phyloP scores from a whole-genome alignment of 1,139 yeast genomes.

The Yamadazyma aaseri region DNA sequence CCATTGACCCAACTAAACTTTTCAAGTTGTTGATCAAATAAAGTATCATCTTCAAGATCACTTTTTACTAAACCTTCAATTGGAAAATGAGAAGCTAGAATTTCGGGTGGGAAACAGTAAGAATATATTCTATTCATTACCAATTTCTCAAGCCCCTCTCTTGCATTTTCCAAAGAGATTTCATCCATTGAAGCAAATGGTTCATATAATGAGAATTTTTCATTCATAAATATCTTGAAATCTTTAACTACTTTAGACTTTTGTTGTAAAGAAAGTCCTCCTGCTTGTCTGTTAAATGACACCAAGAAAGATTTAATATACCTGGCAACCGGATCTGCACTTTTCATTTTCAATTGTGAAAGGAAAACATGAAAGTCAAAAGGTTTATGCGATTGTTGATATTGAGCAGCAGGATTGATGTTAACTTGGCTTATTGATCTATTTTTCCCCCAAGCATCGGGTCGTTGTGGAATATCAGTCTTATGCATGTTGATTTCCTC shows the following conservation, averaged over 20 bases:
- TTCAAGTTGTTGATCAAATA: slow-evolving; percentile 55
- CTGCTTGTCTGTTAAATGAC: slow-evolving; percentile 66
- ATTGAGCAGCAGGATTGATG: slow-evolving; percentile 17
- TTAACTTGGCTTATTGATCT: slow-evolving; percentile 14
- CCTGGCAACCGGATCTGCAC: slow-evolving; percentile 87
- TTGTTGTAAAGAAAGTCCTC: slow-evolving; percentile 68
- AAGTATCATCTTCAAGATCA: slow-evolving; percentile 64
- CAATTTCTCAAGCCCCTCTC: slow-evolving; percentile 91
- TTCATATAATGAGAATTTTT: slow-evolving; percentile 61
- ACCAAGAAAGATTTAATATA: slow-evolving; percentile 78
- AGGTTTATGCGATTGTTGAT: slow-evolving; percentile 46
- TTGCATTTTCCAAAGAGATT: slow-evolving; percentile 63
- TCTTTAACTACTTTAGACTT: slow-evolving; percentile 75
- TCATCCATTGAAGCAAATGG: slow-evolving; percentile 73
- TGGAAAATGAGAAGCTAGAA: slow-evolving; percentile 30
- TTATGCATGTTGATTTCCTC: slow-evolving; percentile 13
- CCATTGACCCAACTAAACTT: slow-evolving; percentile 77
- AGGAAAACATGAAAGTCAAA: slow-evolving; percentile 86
- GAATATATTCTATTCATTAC: slow-evolving; percentile 83
- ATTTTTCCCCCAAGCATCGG: slow-evolving; percentile 3
- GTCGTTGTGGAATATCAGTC: background rate
- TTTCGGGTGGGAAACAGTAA: slow-evolving; percentile 79
- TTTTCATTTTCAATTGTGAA: slow-evolving; percentile 63
- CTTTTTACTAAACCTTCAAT: slow-evolving; percentile 24
- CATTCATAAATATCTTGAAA: slow-evolving; percentile 68